Evolutionary conservation across 1,284 basidiomycete species (phyloP).

Genomic region (Laetiporus sulphureus): DNA sequence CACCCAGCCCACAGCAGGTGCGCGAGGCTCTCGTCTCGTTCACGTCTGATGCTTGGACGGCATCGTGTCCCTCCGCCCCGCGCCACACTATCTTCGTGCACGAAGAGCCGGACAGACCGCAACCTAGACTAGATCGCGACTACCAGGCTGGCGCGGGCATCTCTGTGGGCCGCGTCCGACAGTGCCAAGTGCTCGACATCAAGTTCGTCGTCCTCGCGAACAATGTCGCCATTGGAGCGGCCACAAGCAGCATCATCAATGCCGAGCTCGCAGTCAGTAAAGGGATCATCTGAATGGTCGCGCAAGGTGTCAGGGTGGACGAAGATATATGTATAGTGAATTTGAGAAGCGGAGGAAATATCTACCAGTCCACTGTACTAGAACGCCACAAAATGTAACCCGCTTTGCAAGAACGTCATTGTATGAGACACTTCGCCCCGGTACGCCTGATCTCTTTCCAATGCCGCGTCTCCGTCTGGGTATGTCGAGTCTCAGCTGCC

Average conservation of each 20-base stretch:
- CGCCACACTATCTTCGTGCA: constrained; percentile 86
- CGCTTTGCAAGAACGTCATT: too few species aligned
- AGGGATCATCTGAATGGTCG: constrained; percentile 46
- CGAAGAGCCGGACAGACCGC: constrained; percentile 89
- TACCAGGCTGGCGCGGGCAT: constrained; percentile 92
- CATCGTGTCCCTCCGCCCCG: constrained; percentile 85
- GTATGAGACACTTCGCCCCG: too few species aligned
- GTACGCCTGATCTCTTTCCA: too few species aligned
- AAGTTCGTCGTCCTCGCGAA: constrained; percentile 95
- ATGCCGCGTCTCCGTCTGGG: too few species aligned
- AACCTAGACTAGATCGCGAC: constrained; percentile 89
- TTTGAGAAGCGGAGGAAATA: constrained; percentile 2
- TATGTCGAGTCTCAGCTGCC: too few species aligned
- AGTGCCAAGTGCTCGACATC: constrained; percentile 90
- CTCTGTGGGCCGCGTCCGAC: constrained; percentile 85
- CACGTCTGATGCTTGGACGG: constrained; percentile 73
- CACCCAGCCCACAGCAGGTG: constrained; percentile 86
- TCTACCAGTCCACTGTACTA: constrained; percentile 1
- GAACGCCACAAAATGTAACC: neutral
- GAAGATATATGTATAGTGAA: constrained; percentile 8
- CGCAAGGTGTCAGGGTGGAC: constrained; percentile 7
- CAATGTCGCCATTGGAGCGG: constrained; percentile 95
- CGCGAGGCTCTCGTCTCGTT: constrained; percentile 75
- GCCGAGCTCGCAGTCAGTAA: constrained; percentile 91
- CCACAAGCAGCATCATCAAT: constrained; percentile 96